These are phyloP conservation scores for Irpex lacteus DNA, from an alignment of 1,284 basidiomycete genomes.

Conservation along the genomic window DNA sequence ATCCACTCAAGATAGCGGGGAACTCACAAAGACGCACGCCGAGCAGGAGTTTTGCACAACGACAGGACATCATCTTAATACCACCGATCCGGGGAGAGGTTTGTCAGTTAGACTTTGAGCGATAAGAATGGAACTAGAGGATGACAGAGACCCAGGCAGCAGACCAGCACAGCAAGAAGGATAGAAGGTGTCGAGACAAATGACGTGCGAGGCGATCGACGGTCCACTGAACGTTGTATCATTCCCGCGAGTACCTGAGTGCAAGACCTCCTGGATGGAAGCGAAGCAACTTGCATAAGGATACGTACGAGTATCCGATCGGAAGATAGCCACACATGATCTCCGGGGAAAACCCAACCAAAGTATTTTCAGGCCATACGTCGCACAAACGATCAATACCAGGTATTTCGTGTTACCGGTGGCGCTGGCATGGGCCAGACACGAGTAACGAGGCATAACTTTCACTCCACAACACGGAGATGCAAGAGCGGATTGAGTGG, in stretches of 20 bases:
- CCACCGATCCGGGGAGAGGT: neutral
- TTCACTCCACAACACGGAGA: neutral
- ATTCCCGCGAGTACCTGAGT: neutral
- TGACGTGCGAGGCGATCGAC: neutral
- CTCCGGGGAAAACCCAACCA: neutral
- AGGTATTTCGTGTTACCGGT: neutral
- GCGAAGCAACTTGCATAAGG: neutral
- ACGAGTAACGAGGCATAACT: neutral
- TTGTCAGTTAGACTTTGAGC: too few relatives aligned
- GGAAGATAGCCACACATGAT: neutral
- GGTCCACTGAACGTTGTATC: neutral
- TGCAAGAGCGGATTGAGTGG: neutral
- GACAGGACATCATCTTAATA: neutral
- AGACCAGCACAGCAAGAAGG: neutral
- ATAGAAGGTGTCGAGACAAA: neutral
- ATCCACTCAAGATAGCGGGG: too few relatives aligned
- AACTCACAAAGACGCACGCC: too few relatives aligned
- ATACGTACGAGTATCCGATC: neutral
- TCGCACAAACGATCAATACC: too few relatives aligned
- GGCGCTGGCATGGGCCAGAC: neutral
- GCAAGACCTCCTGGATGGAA: neutral
- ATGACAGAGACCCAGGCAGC: too few relatives aligned
- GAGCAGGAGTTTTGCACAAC: too few relatives aligned
- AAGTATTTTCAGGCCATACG: neutral
- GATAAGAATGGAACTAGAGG: too few relatives aligned